phyloP scores from a whole-genome alignment of 1,284 basidiomycete species.

The Lignosus rhinocerotis region DNA sequence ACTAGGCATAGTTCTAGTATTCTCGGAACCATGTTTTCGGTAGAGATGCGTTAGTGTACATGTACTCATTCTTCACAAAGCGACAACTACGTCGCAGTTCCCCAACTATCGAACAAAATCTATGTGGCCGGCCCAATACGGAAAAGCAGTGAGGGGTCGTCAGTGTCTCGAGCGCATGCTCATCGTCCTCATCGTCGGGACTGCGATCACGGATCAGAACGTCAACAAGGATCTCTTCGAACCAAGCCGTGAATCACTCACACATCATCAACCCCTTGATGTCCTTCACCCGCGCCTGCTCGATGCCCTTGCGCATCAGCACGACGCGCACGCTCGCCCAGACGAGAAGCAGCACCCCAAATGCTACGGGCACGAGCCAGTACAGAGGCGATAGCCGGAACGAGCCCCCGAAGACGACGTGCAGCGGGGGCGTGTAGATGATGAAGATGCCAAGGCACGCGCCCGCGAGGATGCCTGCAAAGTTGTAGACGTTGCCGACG shows the following conservation, averaged over 20 bases:
- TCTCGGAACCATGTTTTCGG: too few relatives aligned
- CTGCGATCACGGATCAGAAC: conserved; percentile 31
- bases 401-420: conserved; percentile 66
- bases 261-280: conserved; percentile 71
- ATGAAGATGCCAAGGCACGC: conserved; percentile 67
- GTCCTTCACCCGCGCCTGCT: conserved; percentile 58
- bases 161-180: conserved; percentile 53
- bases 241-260: conserved; percentile 36
- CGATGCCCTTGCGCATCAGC: conserved; percentile 53
- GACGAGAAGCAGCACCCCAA: conserved; percentile 57
- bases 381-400: conserved; percentile 60
- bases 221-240: conserved; percentile 2
- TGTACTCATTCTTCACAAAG: too few relatives aligned
- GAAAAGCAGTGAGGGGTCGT: neutral
- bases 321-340: conserved; percentile 63
- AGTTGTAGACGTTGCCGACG: conserved; percentile 64
- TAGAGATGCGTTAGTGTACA: too few relatives aligned
- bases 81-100: too few relatives aligned
- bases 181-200: conserved; percentile 69
- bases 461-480: conserved; percentile 61
- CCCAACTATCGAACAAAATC: neutral
- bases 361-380: conserved; percentile 66
- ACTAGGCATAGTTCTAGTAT: too few relatives aligned
- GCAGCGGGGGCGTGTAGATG: conserved; percentile 67
- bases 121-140: neutral